Evolutionary conservation across 2,329 filamentous ascomycete genomes (phyloP), one percentile per base, ranked within the genome.

Genomic region (Colletotrichum sp.): DNA sequence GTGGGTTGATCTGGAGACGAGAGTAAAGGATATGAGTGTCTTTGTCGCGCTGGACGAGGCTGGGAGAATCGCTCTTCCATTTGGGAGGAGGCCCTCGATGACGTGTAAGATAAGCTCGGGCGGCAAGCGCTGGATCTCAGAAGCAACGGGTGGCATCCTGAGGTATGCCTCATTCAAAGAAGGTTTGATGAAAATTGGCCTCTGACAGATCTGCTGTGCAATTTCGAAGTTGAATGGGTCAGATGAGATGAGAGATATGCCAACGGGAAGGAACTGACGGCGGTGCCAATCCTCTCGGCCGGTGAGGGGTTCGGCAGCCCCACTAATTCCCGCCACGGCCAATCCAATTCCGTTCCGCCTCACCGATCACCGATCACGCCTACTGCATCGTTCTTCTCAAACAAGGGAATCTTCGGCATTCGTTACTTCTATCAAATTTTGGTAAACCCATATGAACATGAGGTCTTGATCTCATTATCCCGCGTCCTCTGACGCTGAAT

Each of bases 21-120:
- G 80, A 5, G 85, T 85, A 74, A 90, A 84, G 21, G 87, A 82
- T 18, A 89, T 78, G 8, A 90, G 84, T 8, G 88, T 86, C 76
- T 84, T 84, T 12, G 87, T 87, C 24, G 84, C 83, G 21, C 82
- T 78, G 3, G 83, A 83, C 5, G 85, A 81, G 13, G 83, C 81
- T 4, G 62, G 62, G 21, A 89, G 76, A 63, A 87, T 76, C 26
- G 78, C 78, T 9, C 77, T 36, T 3, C 79, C 78, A 70, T 83
- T 83, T 15, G 79, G 84, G 49, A 84, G 79, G 21, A 85, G 81
- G 65, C 79, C 78, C 59, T 86, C 83, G 75, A 86, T 81, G 74
- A 86, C 77, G 70, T 83, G 80, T 63, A 83, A 80, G 55, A 86
- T 77, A 63, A 86, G 78, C 78, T 86, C 85, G 2, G 79, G 78